A percentile compares a stretch with the other conserved stretches of the same genome.
Conservation (phyloP, 331 rosid species). For the Phaseolus coccineus region DNA sequence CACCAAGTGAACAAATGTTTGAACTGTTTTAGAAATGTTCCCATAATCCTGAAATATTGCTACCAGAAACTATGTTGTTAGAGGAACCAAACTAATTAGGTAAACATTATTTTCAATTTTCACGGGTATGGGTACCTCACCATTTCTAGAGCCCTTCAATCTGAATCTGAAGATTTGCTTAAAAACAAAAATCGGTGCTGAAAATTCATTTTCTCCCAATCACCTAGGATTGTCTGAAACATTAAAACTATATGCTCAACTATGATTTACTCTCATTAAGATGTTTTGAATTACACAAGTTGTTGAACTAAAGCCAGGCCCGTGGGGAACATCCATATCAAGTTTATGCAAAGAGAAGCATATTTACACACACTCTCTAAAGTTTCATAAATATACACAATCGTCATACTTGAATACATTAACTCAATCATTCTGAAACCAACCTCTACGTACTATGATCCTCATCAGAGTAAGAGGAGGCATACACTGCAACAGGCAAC, state of each 20-base stretch:
- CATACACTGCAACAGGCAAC: not conserved
- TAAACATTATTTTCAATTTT: constrained; percentile 20
- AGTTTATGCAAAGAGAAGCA: constrained; percentile 6
- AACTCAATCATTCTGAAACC: not conserved
- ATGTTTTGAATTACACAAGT: constrained; percentile 1
- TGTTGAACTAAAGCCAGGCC: not conserved
- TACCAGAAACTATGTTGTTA: constrained; percentile 4
- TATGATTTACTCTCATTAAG: not conserved
- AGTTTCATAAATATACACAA: not conserved
- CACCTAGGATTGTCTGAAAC: constrained; percentile 6
- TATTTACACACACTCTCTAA: not conserved
- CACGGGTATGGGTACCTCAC: not conserved
- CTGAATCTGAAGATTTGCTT: not conserved
- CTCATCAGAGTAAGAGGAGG: not conserved
- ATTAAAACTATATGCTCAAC: not conserved
- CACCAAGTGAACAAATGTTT: constrained; percentile 18
- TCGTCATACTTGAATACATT: not conserved
- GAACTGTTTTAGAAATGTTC: not conserved
- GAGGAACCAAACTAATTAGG: constrained; percentile 6
- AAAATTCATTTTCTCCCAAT: constrained; percentile 18
- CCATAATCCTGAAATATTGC: not conserved
- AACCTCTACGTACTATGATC: not conserved
- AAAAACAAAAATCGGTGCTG: not conserved
- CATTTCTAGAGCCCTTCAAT: constrained; percentile 20
- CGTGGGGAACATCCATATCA: not conserved